A percentile compares a stretch with the other conserved stretches of the same genome.
These are phyloP conservation scores for Leishmania mexicana DNA, from an alignment of 208 protist species.

Conservation along the genomic window DNA sequence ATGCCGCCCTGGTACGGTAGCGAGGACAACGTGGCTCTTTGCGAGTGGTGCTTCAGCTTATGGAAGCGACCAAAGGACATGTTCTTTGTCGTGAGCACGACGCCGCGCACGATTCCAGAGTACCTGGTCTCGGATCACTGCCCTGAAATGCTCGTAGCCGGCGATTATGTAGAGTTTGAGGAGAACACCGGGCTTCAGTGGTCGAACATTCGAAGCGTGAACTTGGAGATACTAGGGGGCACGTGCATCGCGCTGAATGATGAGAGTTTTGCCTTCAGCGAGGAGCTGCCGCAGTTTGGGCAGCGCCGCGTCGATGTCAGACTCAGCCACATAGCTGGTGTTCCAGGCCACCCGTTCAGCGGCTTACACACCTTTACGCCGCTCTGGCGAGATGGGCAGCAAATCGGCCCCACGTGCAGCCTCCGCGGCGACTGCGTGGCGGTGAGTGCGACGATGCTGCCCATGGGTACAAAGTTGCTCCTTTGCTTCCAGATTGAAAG, in stretches of 20 bases:
- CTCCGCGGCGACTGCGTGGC: constrained; percentile 58
- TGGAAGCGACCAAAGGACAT: constrained; percentile 80
- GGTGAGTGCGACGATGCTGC: constrained; percentile 71
- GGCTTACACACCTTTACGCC: constrained; percentile 73
- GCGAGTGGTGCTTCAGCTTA: constrained; percentile 75
- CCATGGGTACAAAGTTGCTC: constrained; percentile 57
- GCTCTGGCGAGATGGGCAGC: constrained; percentile 65
- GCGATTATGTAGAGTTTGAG: constrained; percentile 76
- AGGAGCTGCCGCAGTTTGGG: constrained; percentile 49
- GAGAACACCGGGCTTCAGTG: constrained; percentile 74
- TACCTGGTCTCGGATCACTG: constrained; percentile 68
- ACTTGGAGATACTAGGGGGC: constrained; percentile 54
- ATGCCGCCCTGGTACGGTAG: constrained; percentile 66
- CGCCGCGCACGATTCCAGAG: constrained; percentile 35
- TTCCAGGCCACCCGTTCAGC: constrained; percentile 77
- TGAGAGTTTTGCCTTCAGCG: constrained; percentile 64
- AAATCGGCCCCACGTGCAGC: constrained; percentile 29
- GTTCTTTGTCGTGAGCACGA: constrained; percentile 50
- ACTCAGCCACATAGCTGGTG: constrained; percentile 69
- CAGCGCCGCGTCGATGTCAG: constrained; percentile 62
- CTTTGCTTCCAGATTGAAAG: constrained; percentile 50
- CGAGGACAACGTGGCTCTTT: constrained; percentile 66
- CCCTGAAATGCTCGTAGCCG: constrained; percentile 52
- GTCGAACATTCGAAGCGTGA: constrained; percentile 69
- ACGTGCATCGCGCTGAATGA: constrained; percentile 54